A percentile compares a stretch with the other conserved stretches of the same genome.
Conservation (phyloP, 2,329 filamentous ascomycete species). For the Verticillium longisporum region DNA sequence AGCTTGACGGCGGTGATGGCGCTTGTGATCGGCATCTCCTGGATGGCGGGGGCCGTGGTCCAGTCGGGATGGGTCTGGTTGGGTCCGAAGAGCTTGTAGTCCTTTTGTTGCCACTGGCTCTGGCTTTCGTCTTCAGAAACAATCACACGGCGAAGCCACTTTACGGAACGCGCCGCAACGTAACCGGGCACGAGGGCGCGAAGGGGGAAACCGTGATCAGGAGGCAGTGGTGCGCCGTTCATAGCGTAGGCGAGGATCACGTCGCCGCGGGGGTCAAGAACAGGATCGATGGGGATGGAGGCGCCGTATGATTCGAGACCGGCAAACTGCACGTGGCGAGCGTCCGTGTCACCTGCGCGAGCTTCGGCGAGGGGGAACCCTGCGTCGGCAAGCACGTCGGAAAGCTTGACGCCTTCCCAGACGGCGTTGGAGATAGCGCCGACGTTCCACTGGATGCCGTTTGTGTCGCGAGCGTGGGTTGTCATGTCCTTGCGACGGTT, state of each 20-base stretch:
- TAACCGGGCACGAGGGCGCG: conserved; percentile 57
- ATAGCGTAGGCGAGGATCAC: conserved; percentile 62
- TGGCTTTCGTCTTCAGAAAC: conserved; percentile 60
- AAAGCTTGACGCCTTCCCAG: conserved; percentile 50
- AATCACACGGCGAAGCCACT: conserved; percentile 60
- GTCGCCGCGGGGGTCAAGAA: conserved; percentile 53
- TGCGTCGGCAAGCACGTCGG: conserved; percentile 49
- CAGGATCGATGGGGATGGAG: conserved; percentile 53
- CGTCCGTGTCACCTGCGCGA: conserved; percentile 26
- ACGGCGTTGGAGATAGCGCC: conserved; percentile 55
- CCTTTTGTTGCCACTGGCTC: conserved; percentile 58
- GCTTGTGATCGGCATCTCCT: conserved; percentile 62
- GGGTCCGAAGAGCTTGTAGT: conserved; percentile 64
- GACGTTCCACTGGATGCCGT: conserved; percentile 52
- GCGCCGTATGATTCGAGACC: conserved; percentile 55
- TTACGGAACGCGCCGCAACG: conserved; percentile 61
- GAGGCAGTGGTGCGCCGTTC: conserved; percentile 57
- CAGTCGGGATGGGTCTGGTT: conserved; percentile 55
- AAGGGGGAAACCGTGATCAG: conserved; percentile 60
- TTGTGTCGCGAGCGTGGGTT: conserved; percentile 36
- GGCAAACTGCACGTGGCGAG: conserved; percentile 49
- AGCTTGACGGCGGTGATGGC: conserved; percentile 51
- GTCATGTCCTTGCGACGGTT: conserved; percentile 56
- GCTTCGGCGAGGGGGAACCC: conserved; percentile 37
- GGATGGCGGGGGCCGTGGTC: conserved; percentile 56